Evolutionary conservation across 352 stramenopile species (phyloP).

Genomic region (Hyaloperonospora brassicae): DNA sequence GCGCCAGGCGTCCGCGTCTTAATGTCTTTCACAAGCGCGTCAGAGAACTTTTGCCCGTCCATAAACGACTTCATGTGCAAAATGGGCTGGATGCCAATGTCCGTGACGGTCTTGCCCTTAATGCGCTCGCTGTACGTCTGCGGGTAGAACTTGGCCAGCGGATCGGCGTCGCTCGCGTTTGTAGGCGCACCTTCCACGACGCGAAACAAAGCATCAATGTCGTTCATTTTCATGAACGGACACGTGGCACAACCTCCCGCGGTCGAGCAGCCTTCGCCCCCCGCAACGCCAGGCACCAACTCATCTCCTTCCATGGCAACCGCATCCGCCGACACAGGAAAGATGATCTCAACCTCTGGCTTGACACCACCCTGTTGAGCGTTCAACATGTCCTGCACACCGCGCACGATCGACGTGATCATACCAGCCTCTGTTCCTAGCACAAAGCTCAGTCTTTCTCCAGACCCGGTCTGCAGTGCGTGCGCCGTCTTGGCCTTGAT

Average conservation of each 20-base stretch:
- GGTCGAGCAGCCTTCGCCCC: conserved; percentile 94
- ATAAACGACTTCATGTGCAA: conserved; percentile 96
- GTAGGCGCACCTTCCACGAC: conserved; percentile 66
- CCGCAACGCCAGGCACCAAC: conserved; percentile 87
- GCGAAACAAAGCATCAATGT: conserved; percentile 93
- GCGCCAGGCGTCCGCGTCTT: conserved; percentile 45
- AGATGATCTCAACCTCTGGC: conserved; percentile 93
- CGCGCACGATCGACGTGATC: conserved; percentile 95
- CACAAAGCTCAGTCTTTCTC: conserved; percentile 89
- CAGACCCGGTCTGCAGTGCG: conserved; percentile 50
- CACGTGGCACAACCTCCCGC: conserved; percentile 95
- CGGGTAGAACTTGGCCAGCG: conserved; percentile 84
- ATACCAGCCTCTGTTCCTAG: conserved; percentile 95
- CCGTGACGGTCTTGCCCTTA: conserved; percentile 82
- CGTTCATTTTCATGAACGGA: conserved; percentile 99
- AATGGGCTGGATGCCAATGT: conserved; percentile 93
- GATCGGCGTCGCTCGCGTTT: conserved; percentile 29
- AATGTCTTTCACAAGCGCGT: conserved; percentile 83
- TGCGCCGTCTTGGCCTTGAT: conserved; percentile 93
- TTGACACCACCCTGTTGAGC: conserved; percentile 38
- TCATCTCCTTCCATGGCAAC: conserved; percentile 70
- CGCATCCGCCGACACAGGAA: conserved; percentile 92
- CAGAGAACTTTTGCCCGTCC: conserved; percentile 79
- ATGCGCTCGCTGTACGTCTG: conserved; percentile 90
- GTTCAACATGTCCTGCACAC: conserved; percentile 81